phyloP scores from a whole-genome alignment of 148 eudicot genomes.

The Dysphania ambrosioides region DNA sequence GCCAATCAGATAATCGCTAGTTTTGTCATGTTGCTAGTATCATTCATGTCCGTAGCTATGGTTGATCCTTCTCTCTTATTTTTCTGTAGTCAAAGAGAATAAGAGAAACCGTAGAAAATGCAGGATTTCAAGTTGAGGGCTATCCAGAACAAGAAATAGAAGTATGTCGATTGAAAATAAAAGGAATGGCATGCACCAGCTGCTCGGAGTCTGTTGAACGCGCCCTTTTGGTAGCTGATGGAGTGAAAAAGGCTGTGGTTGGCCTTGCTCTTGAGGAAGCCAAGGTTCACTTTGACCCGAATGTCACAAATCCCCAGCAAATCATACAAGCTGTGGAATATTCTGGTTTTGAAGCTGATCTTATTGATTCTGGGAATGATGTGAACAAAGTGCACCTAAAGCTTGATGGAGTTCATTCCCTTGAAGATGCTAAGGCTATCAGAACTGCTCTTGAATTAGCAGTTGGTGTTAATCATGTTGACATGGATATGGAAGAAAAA shows the following conservation, averaged over 20 bases:
- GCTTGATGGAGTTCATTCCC: constrained; percentile 56
- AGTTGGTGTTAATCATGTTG: constrained; percentile 70
- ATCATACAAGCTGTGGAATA: constrained; percentile 73
- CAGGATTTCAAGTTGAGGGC: constrained; percentile 73
- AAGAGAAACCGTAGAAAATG: constrained; percentile 71
- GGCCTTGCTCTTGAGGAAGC: constrained; percentile 97
- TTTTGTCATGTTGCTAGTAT: background rate
- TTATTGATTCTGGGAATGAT: constrained; percentile 72
- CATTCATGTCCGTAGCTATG: background rate
- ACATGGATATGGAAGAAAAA: constrained; percentile 52
- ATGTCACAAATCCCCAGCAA: constrained; percentile 40
- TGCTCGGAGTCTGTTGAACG: constrained; percentile 89
- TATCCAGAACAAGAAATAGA: constrained; percentile 71
- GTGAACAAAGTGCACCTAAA: constrained; percentile 63
- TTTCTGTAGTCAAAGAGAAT: constrained; percentile 58
- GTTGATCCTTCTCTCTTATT: background rate
- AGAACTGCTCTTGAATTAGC: constrained; percentile 53
- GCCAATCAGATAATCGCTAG: background rate
- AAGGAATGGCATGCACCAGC: constrained; percentile 97
- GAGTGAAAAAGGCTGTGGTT: constrained; percentile 87
- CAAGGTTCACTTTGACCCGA: constrained; percentile 88
- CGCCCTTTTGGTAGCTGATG: constrained; percentile 65
- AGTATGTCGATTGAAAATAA: constrained; percentile 70
- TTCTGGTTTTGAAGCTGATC: constrained; percentile 91
- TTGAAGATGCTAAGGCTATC: constrained; percentile 47